Percentiles rank a stretch among this genome's conserved stretches.
These are phyloP conservation scores for Blastobotrys serpentis DNA, from an alignment of 1,139 yeast genomes.

Conservation along the genomic window DNA sequence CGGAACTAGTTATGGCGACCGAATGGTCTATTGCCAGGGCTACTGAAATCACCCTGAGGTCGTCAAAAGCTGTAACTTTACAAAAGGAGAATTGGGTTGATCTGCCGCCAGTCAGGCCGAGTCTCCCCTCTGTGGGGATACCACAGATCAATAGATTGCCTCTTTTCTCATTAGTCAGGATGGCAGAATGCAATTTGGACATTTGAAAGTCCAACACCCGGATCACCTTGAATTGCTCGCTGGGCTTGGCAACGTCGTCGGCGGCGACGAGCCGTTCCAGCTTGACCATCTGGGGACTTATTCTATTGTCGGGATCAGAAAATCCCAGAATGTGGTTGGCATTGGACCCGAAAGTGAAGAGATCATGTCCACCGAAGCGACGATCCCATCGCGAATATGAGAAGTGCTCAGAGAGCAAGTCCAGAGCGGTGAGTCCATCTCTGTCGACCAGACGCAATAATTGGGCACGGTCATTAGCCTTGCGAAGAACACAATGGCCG, in stretches of 20 bases:
- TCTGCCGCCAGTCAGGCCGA: slow-evolving; percentile 48
- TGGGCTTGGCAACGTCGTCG: slow-evolving; percentile 22
- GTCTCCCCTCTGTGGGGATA: slow-evolving; percentile 65
- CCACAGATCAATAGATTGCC: slow-evolving; percentile 63
- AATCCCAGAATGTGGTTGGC: slow-evolving; percentile 65
- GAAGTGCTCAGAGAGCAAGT: slow-evolving; percentile 28
- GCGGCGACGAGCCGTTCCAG: slow-evolving; percentile 21
- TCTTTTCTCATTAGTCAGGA: slow-evolving; percentile 50
- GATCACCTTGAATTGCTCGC: slow-evolving; percentile 27
- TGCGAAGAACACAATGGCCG: slow-evolving; percentile 45
- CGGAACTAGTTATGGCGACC: slow-evolving; percentile 50
- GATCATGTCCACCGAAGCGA: slow-evolving; percentile 48
- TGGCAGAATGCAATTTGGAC: slow-evolving; percentile 66
- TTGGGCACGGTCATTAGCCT: slow-evolving; percentile 30
- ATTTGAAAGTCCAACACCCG: slow-evolving; percentile 49
- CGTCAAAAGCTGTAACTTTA: slow-evolving; percentile 40
- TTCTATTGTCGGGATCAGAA: slow-evolving; percentile 63
- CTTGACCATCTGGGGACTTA: slow-evolving; percentile 38
- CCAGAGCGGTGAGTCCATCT: slow-evolving; percentile 52
- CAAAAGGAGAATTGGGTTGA: slow-evolving; percentile 39
- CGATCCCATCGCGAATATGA: slow-evolving; percentile 21
- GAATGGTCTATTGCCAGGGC: slow-evolving; percentile 69
- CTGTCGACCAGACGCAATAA: slow-evolving; percentile 63
- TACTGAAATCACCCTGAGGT: slow-evolving; percentile 43
- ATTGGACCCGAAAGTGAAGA: slow-evolving; percentile 66